Evolutionary conservation across 495 filamentous ascomycete species (phyloP), one percentile per base, ranked within the genome.

Genomic region (Neurospora africana): DNA sequence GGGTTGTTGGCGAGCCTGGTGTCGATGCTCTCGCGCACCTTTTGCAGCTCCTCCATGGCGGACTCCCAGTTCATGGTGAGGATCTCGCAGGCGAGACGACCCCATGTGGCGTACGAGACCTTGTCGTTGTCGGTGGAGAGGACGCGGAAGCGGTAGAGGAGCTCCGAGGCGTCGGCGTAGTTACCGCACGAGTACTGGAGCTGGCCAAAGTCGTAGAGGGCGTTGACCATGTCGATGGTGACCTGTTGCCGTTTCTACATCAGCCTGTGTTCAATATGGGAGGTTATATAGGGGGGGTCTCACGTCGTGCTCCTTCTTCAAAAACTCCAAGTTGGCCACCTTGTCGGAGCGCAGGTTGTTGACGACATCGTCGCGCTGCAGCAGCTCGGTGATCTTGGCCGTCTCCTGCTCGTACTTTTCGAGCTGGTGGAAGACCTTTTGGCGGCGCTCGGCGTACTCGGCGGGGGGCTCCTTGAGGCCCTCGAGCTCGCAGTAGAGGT

Each of bases 71-170:
- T 94, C 71, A 91, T 93, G 75, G 87, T 92, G 75, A 98, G 86
- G 76, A 98, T 98, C 82, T 98, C 94, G 74, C 88, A 94, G 36
- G 95, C 95, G 41, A 99, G 86, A 81, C 97, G 94, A 82, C 95
- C 95, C 95, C 95, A 99, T 73, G 92, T 97, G 61, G 95, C 95
- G 58, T 91, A 92, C 70, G 92, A 86, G 68, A 97, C 94, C 85
- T 96, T 97, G 86, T 98, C 95, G 83, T 95, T 96, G 82, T 99
- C 95, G 76, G 94, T 98, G 69, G 93, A 97, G 73, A 99, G 90
- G 68, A 99, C 91, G 81, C 96, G 92, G 88, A 97, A 99, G 78
- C 94, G 92, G 83, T 97, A 97, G 39, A 99, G 89, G 47, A 95
- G 83, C 76, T 97, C 94, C 41, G 93, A 89, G 23, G 96, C 96